phyloP scores from a whole-genome alignment of 768 basidiomycete species.

The Boletus rubescentipes region DNA sequence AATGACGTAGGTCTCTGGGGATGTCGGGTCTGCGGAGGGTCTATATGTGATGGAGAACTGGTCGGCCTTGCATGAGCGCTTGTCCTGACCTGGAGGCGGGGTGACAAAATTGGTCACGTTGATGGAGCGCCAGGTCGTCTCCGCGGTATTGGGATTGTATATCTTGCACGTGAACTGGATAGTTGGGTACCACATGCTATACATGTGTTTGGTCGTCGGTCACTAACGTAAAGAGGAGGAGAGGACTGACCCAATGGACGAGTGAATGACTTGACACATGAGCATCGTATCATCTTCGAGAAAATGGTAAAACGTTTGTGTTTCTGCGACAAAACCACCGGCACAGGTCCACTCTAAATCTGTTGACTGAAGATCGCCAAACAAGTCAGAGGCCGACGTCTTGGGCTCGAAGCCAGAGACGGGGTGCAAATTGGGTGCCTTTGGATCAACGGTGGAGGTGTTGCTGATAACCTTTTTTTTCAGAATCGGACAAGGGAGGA shows the following conservation, averaged over 20 bases:
- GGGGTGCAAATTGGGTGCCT: conserved; percentile 79
- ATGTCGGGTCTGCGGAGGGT: conserved; percentile 50
- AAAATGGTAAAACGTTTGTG: conserved; percentile 83
- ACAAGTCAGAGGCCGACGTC: conserved; percentile 55
- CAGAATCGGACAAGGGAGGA: conserved; percentile 5
- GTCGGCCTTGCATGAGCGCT: conserved; percentile 83
- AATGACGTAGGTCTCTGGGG: conserved; percentile 77
- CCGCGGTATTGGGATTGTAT: conserved; percentile 73
- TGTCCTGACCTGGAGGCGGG: conserved; percentile 76
- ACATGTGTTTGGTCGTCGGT: conserved; percentile 10
- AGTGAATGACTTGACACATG: conserved; percentile 87
- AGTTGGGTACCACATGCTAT: conserved; percentile 88
- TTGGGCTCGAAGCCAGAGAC: conserved; percentile 54
- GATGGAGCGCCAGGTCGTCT: conserved; percentile 81
- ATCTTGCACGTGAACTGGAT: conserved; percentile 94
- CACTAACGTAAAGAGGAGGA: conserved; percentile 3
- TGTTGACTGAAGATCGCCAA: conserved; percentile 70
- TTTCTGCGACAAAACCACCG: conserved; percentile 87
- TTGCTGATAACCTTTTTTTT: conserved; percentile 40
- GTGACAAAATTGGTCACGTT: conserved; percentile 80
- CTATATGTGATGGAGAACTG: conserved; percentile 77
- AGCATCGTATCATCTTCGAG: conserved; percentile 76
- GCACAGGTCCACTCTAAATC: conserved; percentile 85
- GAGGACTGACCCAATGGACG: conserved; percentile 74
- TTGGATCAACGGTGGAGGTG: conserved; percentile 55